phyloP scores from a whole-genome alignment of 2,329 filamentous ascomycete species.

The Rhynchosporium secalis region DNA sequence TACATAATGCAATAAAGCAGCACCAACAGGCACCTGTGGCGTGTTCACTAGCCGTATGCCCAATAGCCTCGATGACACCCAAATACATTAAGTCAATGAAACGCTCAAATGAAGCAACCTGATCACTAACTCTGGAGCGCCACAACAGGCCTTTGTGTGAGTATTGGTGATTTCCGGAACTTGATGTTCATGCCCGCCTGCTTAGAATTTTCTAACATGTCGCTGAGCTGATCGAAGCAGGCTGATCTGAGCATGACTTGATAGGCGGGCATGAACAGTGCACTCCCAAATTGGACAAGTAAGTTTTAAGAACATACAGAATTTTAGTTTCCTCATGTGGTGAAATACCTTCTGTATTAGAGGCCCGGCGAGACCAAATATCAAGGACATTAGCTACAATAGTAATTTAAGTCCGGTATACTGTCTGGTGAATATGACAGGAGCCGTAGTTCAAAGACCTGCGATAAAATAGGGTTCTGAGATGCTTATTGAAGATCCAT shows the following conservation, averaged over 20 bases:
- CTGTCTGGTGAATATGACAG: too few species aligned
- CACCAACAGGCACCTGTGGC: neutral
- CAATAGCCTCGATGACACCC: conserved; percentile 2
- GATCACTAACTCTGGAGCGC: neutral
- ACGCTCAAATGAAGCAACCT: conserved; percentile 1
- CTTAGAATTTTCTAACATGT: neutral
- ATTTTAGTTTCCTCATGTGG: too few species aligned
- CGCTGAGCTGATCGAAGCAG: neutral
- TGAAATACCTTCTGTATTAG: too few species aligned
- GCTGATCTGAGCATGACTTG: neutral
- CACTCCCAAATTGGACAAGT: too few species aligned
- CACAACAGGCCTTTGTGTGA: neutral
- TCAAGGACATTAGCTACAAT: too few species aligned
- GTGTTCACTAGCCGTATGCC: conserved; percentile 5
- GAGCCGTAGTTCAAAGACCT: too few species aligned
- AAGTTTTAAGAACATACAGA: too few species aligned
- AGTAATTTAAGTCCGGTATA: too few species aligned
- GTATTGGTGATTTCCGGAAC: neutral
- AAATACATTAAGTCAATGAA: neutral
- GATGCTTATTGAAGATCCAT: too few species aligned
- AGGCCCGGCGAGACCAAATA: too few species aligned
- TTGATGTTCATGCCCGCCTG: neutral
- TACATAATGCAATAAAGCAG: neutral
- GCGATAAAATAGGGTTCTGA: too few species aligned
- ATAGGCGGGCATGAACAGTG: too few species aligned